A percentile compares a stretch with the other conserved stretches of the same genome.
Evolutionary conservation across 306 rosid species (phyloP).

Genomic region (Spatholobus suberectus): DNA sequence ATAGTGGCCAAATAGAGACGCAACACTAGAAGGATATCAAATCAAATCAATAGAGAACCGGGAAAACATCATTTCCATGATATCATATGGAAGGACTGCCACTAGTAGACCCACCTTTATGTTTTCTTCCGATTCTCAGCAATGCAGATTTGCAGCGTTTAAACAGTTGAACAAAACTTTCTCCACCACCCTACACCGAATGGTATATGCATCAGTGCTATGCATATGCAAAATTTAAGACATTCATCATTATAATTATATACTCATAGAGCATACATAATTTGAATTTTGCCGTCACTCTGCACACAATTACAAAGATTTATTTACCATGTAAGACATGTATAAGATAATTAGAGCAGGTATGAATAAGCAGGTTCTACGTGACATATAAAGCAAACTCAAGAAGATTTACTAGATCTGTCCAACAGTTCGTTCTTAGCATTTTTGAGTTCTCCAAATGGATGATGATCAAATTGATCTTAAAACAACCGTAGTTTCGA

Average conservation of each 20-base stretch:
- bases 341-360: not conserved
- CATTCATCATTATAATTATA: not conserved
- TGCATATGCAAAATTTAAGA: not conserved
- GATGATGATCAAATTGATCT: not conserved
- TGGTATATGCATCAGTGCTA: not conserved
- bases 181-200: slow-evolving; percentile 89
- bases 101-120: slow-evolving; percentile 59
- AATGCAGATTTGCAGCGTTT: slow-evolving; percentile 77
- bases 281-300: slow-evolving; percentile 62
- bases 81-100: not conserved
- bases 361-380: not conserved
- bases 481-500: not conserved
- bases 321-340: not conserved
- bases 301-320: slow-evolving; percentile 36
- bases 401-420: not conserved
- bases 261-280: not conserved
- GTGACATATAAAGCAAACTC: not conserved
- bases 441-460: not conserved
- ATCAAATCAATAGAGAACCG: not conserved
- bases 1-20: not conserved
- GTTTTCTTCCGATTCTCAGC: slow-evolving; percentile 70
- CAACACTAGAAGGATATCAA: not conserved
- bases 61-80: not conserved
- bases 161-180: slow-evolving; percentile 69
- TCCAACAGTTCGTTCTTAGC: not conserved